These are phyloP conservation scores for Xylariales sp. DNA, from an alignment of 2,329 filamentous ascomycete species.

Conservation along the genomic window DNA sequence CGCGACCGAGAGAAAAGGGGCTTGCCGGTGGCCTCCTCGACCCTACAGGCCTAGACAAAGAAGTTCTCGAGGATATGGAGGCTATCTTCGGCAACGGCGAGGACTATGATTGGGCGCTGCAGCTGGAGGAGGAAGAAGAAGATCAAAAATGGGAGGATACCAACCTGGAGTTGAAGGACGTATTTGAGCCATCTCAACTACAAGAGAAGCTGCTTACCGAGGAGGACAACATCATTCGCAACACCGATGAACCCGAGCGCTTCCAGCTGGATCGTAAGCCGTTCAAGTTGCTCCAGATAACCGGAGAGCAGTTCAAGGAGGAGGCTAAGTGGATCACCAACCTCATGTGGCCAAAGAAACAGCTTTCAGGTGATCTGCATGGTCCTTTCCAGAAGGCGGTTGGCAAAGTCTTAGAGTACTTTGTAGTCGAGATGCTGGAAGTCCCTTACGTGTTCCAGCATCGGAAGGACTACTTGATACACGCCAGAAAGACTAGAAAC, in stretches of 20 bases:
- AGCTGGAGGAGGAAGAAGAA: constrained; percentile 82
- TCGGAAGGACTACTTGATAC: constrained; percentile 94
- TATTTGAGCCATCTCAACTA: constrained; percentile 94
- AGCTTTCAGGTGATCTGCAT: constrained; percentile 65
- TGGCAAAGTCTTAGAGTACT: constrained; percentile 88
- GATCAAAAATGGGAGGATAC: constrained; percentile 75
- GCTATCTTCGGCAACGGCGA: constrained; percentile 93
- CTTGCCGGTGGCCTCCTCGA: constrained; percentile 68
- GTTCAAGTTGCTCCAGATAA: constrained; percentile 77
- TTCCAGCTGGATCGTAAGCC: constrained; percentile 88
- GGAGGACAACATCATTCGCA: constrained; percentile 86
- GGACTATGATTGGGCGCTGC: constrained; percentile 92
- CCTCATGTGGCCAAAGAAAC: constrained; percentile 84
- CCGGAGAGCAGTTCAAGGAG: constrained; percentile 81
- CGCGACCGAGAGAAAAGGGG: constrained; percentile 69
- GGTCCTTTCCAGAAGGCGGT: constrained; percentile 84
- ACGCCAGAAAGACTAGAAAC: constrained; percentile 68
- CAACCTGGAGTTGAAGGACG: constrained; percentile 89
- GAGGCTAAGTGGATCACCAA: constrained; percentile 91
- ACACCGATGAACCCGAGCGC: constrained; percentile 85
- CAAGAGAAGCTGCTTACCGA: constrained; percentile 93
- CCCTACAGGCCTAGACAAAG: constrained; percentile 82
- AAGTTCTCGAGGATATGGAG: constrained; percentile 92
- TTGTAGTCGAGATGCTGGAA: constrained; percentile 90
- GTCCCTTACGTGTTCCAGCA: constrained; percentile 98